Evolutionary conservation across 495 filamentous ascomycete species (phyloP).

Genomic region (Podospora pseudopauciseta): DNA sequence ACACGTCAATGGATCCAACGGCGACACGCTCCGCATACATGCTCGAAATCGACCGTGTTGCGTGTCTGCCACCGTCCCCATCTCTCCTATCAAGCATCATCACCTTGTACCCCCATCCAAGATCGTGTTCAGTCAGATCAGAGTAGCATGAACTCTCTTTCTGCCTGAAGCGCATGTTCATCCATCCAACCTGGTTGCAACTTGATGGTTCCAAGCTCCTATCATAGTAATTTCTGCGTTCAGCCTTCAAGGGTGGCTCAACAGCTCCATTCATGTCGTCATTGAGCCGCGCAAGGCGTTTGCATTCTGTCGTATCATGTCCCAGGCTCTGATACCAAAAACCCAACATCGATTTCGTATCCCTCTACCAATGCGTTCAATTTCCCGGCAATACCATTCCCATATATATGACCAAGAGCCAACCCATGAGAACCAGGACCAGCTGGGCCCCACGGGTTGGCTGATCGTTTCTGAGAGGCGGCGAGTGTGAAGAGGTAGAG

Average conservation of each 20-base stretch:
- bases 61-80: neutral
- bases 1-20: constrained; percentile 15
- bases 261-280: neutral
- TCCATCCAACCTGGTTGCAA: neutral
- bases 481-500: constrained; percentile 4
- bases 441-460: constrained; percentile 14
- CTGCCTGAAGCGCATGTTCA: neutral
- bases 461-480: neutral
- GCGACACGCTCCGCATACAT: constrained; percentile 20
- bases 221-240: constrained; percentile 12
- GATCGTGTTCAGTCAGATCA: constrained; percentile 12
- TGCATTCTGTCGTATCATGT: constrained; percentile 9
- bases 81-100: constrained; percentile 19
- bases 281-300: neutral
- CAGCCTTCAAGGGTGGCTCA: neutral
- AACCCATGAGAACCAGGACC: constrained; percentile 22
- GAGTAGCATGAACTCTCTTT: constrained; percentile 18
- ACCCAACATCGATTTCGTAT: constrained; percentile 20
- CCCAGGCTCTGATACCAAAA: constrained; percentile 19
- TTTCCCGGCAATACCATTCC: constrained; percentile 21
- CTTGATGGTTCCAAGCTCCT: no score
- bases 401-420: constrained; percentile 16
- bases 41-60: neutral
- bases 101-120: constrained; percentile 23
- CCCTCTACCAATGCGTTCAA: constrained; percentile 11